phyloP scores from a whole-genome alignment of 192 early-diverging fungal species.

The Thamnidium elegans region DNA sequence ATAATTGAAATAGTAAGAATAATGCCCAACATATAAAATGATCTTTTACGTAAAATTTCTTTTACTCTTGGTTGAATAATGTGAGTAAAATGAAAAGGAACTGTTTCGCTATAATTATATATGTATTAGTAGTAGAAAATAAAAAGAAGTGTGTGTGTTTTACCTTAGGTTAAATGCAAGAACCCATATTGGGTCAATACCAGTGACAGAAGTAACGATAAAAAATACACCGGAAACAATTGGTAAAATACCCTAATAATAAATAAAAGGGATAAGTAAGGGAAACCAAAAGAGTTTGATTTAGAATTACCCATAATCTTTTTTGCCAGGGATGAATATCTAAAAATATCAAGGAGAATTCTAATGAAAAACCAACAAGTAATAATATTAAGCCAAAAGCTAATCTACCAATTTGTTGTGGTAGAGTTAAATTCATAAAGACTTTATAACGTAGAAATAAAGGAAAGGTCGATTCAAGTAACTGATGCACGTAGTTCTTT shows the following conservation, averaged over 20 bases:
- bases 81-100: conserved; percentile 34
- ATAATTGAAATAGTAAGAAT: conserved; percentile 19
- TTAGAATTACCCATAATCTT: conserved; percentile 52
- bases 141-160: neutral
- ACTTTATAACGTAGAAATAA: conserved; percentile 50
- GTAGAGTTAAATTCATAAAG: conserved; percentile 50
- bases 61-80: conserved; percentile 30
- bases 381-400: conserved; percentile 45
- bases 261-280: neutral
- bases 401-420: conserved; percentile 45
- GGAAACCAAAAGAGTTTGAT: conserved; percentile 1
- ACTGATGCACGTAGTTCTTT: conserved; percentile 47
- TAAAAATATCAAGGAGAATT: conserved; percentile 55
- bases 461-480: conserved; percentile 49
- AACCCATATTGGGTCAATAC: conserved; percentile 39
- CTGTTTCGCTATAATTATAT: conserved; percentile 32
- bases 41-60: conserved; percentile 25
- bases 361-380: conserved; percentile 50
- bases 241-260: conserved; percentile 36
- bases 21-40: conserved; percentile 15
- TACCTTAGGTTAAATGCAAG: conserved; percentile 37
- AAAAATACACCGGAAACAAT: conserved; percentile 35
- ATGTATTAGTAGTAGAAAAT: too few species aligned
- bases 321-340: conserved; percentile 40
- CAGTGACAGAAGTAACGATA: conserved; percentile 29